Percentiles rank a stretch among this genome's conserved stretches.
phyloP scores from a whole-genome alignment of 345 rosid genomes.

The Anacardium occidentale region DNA sequence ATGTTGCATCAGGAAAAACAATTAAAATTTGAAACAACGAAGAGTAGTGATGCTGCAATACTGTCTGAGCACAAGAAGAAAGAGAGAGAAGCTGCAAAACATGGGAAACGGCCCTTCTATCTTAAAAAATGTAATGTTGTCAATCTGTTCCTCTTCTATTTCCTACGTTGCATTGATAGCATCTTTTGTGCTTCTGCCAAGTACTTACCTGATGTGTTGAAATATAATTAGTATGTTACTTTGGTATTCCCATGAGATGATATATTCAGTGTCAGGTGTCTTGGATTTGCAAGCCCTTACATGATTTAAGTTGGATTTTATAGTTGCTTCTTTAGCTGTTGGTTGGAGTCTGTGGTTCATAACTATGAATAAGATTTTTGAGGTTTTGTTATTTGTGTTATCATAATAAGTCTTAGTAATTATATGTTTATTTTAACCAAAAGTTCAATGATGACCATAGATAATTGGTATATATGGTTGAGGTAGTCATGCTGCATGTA shows the following conservation, averaged over 20 bases:
- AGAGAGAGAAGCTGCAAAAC: slow-evolving; percentile 85
- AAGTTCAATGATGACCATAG: too few species aligned
- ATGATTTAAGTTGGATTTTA: background rate
- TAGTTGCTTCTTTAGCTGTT: background rate
- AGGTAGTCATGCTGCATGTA: background rate
- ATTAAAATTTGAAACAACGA: slow-evolving; percentile 61
- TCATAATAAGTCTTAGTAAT: background rate
- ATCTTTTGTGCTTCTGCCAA: background rate
- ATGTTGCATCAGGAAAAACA: slow-evolving; percentile 56
- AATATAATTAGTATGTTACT: background rate
- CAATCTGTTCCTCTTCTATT: slow-evolving; percentile 7
- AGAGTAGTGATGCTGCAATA: slow-evolving; percentile 56
- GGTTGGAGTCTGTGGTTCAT: background rate
- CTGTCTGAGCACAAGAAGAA: slow-evolving; percentile 75
- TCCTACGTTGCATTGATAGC: background rate
- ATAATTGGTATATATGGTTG: background rate
- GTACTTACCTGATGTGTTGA: background rate
- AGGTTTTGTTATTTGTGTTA: background rate
- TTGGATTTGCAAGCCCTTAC: background rate
- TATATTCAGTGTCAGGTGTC: background rate
- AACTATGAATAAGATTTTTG: background rate
- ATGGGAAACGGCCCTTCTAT: slow-evolving; percentile 80
- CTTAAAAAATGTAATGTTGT: slow-evolving; percentile 63
- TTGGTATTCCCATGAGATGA: background rate
- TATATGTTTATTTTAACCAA: too few species aligned